Percentiles rank a stretch among this genome's conserved stretches.
Evolutionary conservation across 148 eudicot species (phyloP).

Genomic region (Fagopyrum homotropicum): DNA sequence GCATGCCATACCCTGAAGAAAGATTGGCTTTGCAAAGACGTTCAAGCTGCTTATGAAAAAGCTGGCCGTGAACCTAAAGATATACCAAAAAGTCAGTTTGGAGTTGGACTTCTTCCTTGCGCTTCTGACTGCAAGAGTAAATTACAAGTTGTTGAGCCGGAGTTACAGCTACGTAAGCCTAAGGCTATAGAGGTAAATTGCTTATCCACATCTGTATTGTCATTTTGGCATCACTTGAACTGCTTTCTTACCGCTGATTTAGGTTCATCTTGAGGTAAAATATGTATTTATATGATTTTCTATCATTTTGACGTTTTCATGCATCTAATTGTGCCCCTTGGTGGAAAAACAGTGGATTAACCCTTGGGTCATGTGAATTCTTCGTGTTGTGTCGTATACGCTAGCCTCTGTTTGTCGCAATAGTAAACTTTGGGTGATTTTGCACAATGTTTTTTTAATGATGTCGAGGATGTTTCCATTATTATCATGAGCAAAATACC

Average conservation of each 20-base stretch:
- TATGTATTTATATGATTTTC: not conserved
- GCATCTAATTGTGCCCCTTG: not conserved
- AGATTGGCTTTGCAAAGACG: conserved; percentile 83
- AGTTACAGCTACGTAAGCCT: conserved; percentile 60
- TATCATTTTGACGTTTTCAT: not conserved
- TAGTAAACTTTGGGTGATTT: not conserved
- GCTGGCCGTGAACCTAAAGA: conserved; percentile 65
- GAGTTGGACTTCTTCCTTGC: conserved; percentile 78
- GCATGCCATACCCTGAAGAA: conserved; percentile 81
- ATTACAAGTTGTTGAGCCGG: conserved; percentile 47
- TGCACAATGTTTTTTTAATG: too few species aligned
- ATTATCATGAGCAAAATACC: too few species aligned
- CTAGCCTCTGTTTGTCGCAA: not conserved
- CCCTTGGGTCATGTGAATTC: not conserved
- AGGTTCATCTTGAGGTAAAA: not conserved
- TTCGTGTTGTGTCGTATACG: not conserved
- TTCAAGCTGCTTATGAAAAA: conserved; percentile 52
- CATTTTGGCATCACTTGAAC: not conserved
- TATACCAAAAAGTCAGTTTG: conserved; percentile 59
- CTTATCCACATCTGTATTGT: not conserved
- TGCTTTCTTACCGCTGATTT: not conserved
- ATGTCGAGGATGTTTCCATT: too few species aligned
- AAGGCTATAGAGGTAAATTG: conserved; percentile 51
- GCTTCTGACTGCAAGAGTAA: conserved; percentile 70
- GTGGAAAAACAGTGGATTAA: not conserved